These are phyloP conservation scores for Annulohypoxylon bovei DNA, from an alignment of 495 filamentous ascomycete species.

Conservation along the genomic window DNA sequence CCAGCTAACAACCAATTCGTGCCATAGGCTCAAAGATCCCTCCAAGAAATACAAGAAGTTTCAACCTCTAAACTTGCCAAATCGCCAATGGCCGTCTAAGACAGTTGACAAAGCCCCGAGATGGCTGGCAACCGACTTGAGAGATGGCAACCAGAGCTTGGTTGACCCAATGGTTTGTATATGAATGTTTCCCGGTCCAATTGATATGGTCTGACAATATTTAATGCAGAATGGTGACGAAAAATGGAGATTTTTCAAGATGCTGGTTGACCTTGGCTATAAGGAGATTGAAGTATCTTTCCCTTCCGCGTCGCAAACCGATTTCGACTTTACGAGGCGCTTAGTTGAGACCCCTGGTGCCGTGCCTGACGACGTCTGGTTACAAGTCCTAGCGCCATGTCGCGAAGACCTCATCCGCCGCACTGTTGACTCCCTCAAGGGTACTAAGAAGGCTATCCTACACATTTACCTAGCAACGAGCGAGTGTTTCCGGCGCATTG, in stretches of 20 bases:
- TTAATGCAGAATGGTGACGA: constrained; percentile 80
- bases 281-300: constrained; percentile 99
- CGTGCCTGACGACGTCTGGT: constrained; percentile 92
- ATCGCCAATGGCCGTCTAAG: constrained; percentile 93
- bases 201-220: constrained; percentile 39
- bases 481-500: constrained; percentile 88
- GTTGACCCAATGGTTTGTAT: constrained; percentile 83
- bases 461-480: constrained; percentile 97
- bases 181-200: constrained; percentile 2
- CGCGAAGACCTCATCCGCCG: constrained; percentile 90
- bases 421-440: constrained; percentile 89
- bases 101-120: constrained; percentile 79
- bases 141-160: constrained; percentile 90
- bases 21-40: constrained; percentile 87
- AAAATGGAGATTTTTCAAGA: constrained; percentile 94
- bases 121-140: constrained; percentile 86
- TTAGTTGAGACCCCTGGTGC: constrained; percentile 87
- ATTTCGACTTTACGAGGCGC: constrained; percentile 93
- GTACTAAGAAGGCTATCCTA: constrained; percentile 93
- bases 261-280: constrained; percentile 93
- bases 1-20: not conserved
- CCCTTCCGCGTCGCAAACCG: constrained; percentile 91
- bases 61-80: constrained; percentile 78
- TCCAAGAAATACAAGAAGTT: constrained; percentile 86
- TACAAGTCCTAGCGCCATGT: constrained; percentile 95